These are phyloP conservation scores for Aspergillus sclerotiicarbonarius DNA, from an alignment of 495 filamentous ascomycete genomes.

Conservation along the genomic window DNA sequence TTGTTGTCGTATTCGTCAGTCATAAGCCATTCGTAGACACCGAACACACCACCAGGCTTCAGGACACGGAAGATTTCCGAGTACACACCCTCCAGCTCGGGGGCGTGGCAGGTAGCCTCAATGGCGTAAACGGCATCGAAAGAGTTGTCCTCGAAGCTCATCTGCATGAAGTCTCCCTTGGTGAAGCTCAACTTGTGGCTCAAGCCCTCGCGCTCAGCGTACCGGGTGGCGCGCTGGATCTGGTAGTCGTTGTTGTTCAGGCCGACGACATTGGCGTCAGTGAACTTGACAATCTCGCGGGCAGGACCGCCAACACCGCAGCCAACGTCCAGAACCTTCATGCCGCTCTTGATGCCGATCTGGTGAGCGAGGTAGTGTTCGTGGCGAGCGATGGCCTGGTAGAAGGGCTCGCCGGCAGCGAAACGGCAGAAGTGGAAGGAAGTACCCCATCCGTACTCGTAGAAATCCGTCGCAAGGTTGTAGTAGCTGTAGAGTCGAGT, in stretches of 20 bases:
- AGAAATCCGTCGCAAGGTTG: conserved; percentile 95
- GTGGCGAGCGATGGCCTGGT: conserved; percentile 92
- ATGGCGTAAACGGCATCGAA: conserved; percentile 99
- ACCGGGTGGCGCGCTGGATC: conserved; percentile 87
- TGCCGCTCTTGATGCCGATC: conserved; percentile 80
- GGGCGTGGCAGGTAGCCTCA: conserved; percentile 95
- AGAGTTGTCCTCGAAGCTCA: conserved; percentile 86
- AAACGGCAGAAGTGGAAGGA: conserved; percentile 99
- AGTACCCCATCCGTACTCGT: conserved; percentile 95
- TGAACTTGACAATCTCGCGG: conserved; percentile 94
- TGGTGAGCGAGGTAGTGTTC: conserved; percentile 96
- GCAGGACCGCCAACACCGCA: conserved; percentile 98
- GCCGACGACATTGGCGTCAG: conserved; percentile 83
- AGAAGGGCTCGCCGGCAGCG: conserved; percentile 81
- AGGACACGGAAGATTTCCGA: conserved; percentile 90
- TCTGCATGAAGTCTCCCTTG: conserved; percentile 99
- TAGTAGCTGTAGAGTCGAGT: conserved; percentile 68
- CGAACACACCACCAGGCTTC: conserved; percentile 94
- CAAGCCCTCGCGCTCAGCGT: conserved; percentile 78
- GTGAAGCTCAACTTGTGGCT: conserved; percentile 80
- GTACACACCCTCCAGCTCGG: conserved; percentile 92
- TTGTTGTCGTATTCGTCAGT: conserved; percentile 91
- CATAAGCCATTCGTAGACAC: conserved; percentile 99
- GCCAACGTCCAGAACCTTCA: conserved; percentile 93
- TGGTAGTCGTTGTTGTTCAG: conserved; percentile 99